Evolutionary conservation across 2,329 filamentous ascomycete species (phyloP).

Genomic region (Fusarium humuli): DNA sequence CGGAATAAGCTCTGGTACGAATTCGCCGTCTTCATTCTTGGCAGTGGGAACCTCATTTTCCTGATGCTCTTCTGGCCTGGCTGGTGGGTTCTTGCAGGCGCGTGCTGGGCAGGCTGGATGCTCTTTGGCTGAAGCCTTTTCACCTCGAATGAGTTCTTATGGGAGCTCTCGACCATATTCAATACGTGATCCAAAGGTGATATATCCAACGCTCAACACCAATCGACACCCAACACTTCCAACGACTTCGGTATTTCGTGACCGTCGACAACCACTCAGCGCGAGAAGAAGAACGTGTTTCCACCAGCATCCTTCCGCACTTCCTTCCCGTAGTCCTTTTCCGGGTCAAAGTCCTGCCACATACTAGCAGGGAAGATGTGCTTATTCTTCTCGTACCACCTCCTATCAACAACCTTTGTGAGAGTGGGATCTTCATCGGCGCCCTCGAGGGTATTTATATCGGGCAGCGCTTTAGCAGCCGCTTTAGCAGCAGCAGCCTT

Average conservation of each 20-base stretch:
- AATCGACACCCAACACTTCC: constrained; percentile 4
- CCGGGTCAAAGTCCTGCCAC: constrained; percentile 95
- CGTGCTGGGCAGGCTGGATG: constrained; percentile 51
- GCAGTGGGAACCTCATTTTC: constrained; percentile 61
- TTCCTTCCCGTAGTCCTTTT: constrained; percentile 83
- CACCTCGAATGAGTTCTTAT: constrained; percentile 6
- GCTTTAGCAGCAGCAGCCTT: constrained; percentile 55
- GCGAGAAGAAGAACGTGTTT: constrained; percentile 90
- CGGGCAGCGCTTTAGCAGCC: constrained; percentile 55
- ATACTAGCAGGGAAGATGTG: constrained; percentile 97
- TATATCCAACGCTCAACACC: constrained; percentile 12
- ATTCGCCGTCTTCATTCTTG: constrained; percentile 63
- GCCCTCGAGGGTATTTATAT: constrained; percentile 75
- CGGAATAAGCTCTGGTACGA: constrained; percentile 64
- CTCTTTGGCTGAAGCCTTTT: constrained; percentile 49
- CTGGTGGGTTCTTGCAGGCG: constrained; percentile 61
- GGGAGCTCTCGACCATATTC: constrained; percentile 21
- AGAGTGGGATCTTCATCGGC: constrained; percentile 79
- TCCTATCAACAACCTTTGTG: constrained; percentile 94
- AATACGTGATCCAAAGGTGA: constrained; percentile 23
- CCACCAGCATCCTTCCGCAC: constrained; percentile 86
- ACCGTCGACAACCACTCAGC: constrained; percentile 44
- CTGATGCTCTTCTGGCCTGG: constrained; percentile 69
- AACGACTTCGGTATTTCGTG: constrained; percentile 4
- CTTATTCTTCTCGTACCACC: constrained; percentile 98